Conservation (phyloP, 805 yeast genomes). For the Cyberlindnera japonica region DNA sequence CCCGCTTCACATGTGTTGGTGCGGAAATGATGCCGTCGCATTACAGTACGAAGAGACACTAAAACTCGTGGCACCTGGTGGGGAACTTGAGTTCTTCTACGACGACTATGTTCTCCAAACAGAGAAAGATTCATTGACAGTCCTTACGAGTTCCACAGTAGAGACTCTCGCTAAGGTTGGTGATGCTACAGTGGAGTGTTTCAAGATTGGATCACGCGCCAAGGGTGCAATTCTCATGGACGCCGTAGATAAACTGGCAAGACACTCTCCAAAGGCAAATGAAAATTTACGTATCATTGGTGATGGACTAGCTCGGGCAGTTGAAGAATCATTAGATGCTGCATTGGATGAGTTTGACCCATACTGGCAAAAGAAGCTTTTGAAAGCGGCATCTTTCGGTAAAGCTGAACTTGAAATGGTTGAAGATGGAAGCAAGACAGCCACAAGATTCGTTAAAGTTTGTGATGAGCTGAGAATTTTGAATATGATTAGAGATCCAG, state of each 20-base stretch:
- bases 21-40: constrained; percentile 79
- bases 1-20: constrained; percentile 54
- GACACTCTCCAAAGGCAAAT: constrained; percentile 76
- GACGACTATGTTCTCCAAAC: constrained; percentile 40
- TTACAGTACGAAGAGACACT: constrained; percentile 59
- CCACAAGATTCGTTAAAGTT: constrained; percentile 49
- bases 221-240: constrained; percentile 82
- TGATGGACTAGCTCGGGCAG: constrained; percentile 53
- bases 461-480: constrained; percentile 61
- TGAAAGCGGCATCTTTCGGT: constrained; percentile 84
- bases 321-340: constrained; percentile 67
- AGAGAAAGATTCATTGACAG: constrained; percentile 66
- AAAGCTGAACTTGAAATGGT: constrained; percentile 48
- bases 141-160: constrained; percentile 50
- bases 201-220: constrained; percentile 78
- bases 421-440: constrained; percentile 35
- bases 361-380: constrained; percentile 71
- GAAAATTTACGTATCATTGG: constrained; percentile 61
- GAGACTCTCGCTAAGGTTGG: constrained; percentile 66
- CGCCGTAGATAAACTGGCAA: constrained; percentile 62
- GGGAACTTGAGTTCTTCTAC: constrained; percentile 48
- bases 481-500: constrained; percentile 61
- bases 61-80: constrained; percentile 68
- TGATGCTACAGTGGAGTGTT: constrained; percentile 52
- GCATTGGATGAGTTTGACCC: constrained; percentile 76